Evolutionary conservation across 148 eudicot species (phyloP).

Genomic region (Polygonum aviculare): DNA sequence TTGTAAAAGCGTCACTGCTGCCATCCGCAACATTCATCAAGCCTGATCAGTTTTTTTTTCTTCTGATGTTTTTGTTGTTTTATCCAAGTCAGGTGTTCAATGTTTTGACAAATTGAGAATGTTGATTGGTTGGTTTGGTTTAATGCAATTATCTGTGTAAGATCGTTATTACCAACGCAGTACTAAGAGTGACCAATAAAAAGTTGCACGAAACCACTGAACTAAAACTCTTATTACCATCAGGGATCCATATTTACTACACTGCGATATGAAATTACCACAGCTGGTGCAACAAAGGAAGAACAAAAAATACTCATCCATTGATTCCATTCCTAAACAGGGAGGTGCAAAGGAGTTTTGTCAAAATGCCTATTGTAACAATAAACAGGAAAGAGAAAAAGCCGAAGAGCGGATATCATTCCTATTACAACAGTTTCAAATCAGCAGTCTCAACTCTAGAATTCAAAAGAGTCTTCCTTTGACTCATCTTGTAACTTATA

Average conservation of each 20-base stretch:
- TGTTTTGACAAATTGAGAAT: not conserved
- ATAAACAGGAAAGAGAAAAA: not conserved
- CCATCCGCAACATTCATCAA: slow-evolving; percentile 68
- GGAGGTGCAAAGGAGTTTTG: not conserved
- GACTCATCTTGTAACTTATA: slow-evolving; percentile 20
- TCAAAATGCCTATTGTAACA: not conserved
- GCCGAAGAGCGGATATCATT: not conserved
- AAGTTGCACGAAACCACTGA: not conserved
- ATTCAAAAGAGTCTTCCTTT: slow-evolving; percentile 1
- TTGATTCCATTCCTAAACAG: not conserved
- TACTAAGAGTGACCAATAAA: not conserved
- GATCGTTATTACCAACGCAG: not conserved
- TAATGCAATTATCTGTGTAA: not conserved
- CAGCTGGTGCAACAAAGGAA: not conserved
- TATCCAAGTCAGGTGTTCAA: not conserved
- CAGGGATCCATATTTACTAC: slow-evolving; percentile 6
- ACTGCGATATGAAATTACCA: not conserved
- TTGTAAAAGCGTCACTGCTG: slow-evolving; percentile 62
- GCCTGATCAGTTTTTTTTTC: not conserved
- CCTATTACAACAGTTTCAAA: not conserved
- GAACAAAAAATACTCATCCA: not conserved
- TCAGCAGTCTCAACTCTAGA: not conserved
- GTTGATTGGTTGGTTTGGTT: not conserved
- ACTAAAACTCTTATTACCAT: not conserved
- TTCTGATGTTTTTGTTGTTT: no score